Evolutionary conservation across 495 filamentous ascomycete species (phyloP).

Genomic region (Pyrenopolyporus hunteri): DNA sequence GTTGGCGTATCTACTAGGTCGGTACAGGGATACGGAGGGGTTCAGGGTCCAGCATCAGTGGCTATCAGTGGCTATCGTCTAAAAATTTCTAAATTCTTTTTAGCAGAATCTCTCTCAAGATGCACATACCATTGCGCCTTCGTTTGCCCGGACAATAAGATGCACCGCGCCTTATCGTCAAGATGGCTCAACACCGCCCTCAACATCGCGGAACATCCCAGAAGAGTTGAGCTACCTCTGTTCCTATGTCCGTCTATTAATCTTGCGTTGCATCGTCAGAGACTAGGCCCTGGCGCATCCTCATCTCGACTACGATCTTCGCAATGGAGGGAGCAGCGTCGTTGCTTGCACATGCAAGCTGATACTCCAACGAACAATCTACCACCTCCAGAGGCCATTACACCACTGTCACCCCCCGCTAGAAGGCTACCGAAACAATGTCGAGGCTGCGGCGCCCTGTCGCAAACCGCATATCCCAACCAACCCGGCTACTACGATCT

Average conservation of each 20-base stretch:
- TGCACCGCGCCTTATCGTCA: conserved; percentile 55
- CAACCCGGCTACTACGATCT: conserved; percentile 79
- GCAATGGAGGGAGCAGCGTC: conserved; percentile 33
- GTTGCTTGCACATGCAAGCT: conserved; percentile 42
- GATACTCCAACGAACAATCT: conserved; percentile 6
- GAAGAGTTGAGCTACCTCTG: conserved; percentile 45
- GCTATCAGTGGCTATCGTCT: background rate
- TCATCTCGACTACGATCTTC: conserved; percentile 16
- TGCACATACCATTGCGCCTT: conserved; percentile 6
- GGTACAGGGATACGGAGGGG: no score
- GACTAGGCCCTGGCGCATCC: conserved; percentile 19
- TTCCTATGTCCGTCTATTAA: conserved; percentile 53
- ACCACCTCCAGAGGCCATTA: background rate
- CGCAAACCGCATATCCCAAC: conserved; percentile 70
- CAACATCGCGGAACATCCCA: conserved; percentile 45
- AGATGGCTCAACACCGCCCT: conserved; percentile 53
- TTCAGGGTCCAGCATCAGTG: conserved; percentile 12
- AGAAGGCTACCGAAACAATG: conserved; percentile 66
- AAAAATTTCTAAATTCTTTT: conserved; percentile 5
- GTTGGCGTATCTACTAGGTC: no score
- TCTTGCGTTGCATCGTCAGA: conserved; percentile 12
- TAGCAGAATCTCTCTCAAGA: background rate
- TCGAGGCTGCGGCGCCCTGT: conserved; percentile 86
- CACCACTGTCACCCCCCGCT: background rate
- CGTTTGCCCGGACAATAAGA: conserved; percentile 34